phyloP scores from a whole-genome alignment of 2,329 filamentous ascomycete genomes.

The Paecilomyces dactylethromorphus region DNA sequence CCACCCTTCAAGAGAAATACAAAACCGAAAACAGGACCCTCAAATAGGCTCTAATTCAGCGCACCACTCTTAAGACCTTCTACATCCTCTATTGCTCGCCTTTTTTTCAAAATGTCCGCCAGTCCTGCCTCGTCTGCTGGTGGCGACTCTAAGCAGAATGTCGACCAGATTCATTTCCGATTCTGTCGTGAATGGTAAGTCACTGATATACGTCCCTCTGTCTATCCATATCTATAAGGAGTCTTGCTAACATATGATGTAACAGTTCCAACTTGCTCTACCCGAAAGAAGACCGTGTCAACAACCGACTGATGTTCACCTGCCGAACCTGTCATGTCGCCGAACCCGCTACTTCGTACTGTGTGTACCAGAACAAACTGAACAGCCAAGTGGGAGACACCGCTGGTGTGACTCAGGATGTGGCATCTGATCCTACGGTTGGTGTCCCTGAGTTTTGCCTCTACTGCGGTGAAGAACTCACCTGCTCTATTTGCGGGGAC shows the following conservation, averaged over 20 bases:
- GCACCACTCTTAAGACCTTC: neutral
- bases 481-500: conserved; percentile 43
- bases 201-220: neutral
- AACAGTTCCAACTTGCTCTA: conserved; percentile 90
- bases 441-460: conserved; percentile 57
- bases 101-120: conserved; percentile 28
- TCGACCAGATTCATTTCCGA: conserved; percentile 84
- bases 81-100: neutral
- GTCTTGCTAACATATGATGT: conserved; percentile 14
- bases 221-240: neutral
- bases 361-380: conserved; percentile 92
- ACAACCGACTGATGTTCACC: conserved; percentile 82
- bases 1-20: neutral
- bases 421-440: conserved; percentile 97
- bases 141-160: conserved; percentile 29
- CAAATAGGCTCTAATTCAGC: neutral
- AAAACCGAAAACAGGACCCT: neutral
- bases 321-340: conserved; percentile 93
- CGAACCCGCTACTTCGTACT: conserved; percentile 77
- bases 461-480: conserved; percentile 52
- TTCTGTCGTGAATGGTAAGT: conserved; percentile 93
- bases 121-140: conserved; percentile 36
- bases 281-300: conserved; percentile 84
- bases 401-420: conserved; percentile 93
- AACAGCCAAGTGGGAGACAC: conserved; percentile 90